These are phyloP conservation scores for Pyricularia pennisetigena DNA, from an alignment of 2,329 filamentous ascomycete genomes.

Conservation along the genomic window DNA sequence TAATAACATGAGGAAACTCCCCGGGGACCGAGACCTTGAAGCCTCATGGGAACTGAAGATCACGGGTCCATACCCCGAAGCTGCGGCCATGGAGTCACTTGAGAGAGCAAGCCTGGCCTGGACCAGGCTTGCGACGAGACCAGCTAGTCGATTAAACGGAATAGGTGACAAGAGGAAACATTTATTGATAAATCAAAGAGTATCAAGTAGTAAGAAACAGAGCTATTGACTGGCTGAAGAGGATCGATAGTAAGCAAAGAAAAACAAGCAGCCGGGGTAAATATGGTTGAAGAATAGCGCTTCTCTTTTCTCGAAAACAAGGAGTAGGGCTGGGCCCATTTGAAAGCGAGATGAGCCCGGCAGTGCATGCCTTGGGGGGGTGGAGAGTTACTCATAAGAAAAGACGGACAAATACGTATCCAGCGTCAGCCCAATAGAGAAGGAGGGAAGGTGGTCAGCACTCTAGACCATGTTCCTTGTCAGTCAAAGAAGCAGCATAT, in stretches of 20 bases:
- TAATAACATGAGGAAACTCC: not conserved
- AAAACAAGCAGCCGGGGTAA: not conserved
- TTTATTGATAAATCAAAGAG: not conserved
- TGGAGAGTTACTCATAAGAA: not conserved
- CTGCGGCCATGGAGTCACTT: not conserved
- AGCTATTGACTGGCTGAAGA: not conserved
- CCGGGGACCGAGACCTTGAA: not conserved
- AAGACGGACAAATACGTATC: not conserved
- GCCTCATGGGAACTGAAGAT: not conserved
- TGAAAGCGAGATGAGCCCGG: not conserved
- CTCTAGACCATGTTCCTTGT: not conserved
- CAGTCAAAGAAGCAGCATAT: not conserved
- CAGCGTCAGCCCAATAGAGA: not conserved
- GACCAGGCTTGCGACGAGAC: not conserved
- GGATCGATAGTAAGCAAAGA: not conserved
- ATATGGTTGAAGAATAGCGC: too few species aligned
- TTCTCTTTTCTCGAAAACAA: not conserved
- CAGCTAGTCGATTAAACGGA: not conserved
- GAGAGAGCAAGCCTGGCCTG: not conserved
- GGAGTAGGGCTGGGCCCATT: not conserved
- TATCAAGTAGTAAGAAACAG: not conserved
- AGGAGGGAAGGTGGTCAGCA: not conserved
- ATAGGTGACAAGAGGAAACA: not conserved
- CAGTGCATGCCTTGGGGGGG: not conserved
- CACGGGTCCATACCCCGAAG: not conserved